Percentiles rank a stretch among this genome's conserved stretches.
These are phyloP conservation scores for Malus asiatica DNA, from an alignment of 306 rosid species.

Conservation along the genomic window DNA sequence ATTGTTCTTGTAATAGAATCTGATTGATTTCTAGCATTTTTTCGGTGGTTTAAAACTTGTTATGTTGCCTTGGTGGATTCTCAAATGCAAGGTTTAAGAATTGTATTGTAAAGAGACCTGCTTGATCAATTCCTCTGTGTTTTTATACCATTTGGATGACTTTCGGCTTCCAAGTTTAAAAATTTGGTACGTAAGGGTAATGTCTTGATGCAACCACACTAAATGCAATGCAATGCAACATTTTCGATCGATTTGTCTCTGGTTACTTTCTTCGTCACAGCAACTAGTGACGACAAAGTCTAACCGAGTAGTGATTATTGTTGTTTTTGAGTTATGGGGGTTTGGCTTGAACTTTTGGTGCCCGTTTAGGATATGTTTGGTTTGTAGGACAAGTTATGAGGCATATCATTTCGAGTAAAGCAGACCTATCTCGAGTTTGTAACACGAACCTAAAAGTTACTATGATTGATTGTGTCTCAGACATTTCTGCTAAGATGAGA, in stretches of 20 bases:
- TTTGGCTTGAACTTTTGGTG: not conserved
- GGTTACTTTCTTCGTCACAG: not conserved
- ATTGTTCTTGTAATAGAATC: not conserved
- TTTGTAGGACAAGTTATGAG: not conserved
- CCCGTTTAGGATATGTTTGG: not conserved
- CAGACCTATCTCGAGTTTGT: not conserved
- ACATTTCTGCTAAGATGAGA: slow-evolving; percentile 3
- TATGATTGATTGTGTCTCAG: not conserved
- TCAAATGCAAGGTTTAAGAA: not conserved
- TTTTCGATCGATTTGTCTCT: not conserved
- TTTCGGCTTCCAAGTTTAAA: not conserved
- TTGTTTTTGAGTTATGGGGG: not conserved
- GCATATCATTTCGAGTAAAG: not conserved
- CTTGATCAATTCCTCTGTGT: slow-evolving; percentile 1
- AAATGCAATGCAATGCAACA: not conserved
- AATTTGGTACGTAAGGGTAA: not conserved
- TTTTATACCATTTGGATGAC: not conserved
- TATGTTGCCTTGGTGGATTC: not conserved
- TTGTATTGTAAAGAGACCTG: not conserved
- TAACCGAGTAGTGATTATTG: not conserved
- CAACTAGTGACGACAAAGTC: not conserved
- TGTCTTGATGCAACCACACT: not conserved
- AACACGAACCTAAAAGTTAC: not conserved
- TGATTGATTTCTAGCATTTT: not conserved
- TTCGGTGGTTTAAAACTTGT: not conserved